Conservation (phyloP, 768 basidiomycete species). For the Neoboletus magnificus region DNA sequence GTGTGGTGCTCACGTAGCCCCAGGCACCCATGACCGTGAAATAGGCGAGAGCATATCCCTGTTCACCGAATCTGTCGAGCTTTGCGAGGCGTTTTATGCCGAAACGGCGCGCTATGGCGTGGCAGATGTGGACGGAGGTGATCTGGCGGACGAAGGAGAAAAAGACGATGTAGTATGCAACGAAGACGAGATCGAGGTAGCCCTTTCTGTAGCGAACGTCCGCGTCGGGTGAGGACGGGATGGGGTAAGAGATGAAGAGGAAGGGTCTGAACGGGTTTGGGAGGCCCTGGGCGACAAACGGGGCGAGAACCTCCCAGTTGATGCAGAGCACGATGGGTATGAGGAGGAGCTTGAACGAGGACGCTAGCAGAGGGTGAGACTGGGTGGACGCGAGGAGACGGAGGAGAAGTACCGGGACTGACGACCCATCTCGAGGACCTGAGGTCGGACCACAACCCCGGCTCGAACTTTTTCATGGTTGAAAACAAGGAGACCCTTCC, state of each 20-base stretch:
- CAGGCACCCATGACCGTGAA: constrained; percentile 65
- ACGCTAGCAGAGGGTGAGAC: constrained; percentile 36
- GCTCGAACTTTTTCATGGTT: no score
- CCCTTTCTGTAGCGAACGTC: constrained; percentile 70
- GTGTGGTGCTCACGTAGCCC: constrained; percentile 62
- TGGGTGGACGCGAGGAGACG: background rate
- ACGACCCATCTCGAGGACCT: constrained; percentile 65
- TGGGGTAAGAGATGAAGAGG: constrained; percentile 67
- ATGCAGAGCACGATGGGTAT: constrained; percentile 57
- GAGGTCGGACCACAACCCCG: constrained; percentile 55
- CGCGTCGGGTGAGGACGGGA: constrained; percentile 48
- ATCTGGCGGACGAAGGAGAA: constrained; percentile 86
- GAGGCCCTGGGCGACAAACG: constrained; percentile 44
- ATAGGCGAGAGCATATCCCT: constrained; percentile 84
- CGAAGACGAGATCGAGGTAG: constrained; percentile 72
- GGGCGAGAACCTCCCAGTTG: constrained; percentile 59
- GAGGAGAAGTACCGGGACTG: constrained; percentile 50
- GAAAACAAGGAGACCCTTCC: no score
- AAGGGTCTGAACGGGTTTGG: constrained; percentile 73
- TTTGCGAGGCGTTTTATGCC: constrained; percentile 68
- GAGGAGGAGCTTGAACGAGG: constrained; percentile 65
- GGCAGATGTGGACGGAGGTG: constrained; percentile 60
- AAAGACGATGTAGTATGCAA: constrained; percentile 80
- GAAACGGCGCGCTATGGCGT: constrained; percentile 64
- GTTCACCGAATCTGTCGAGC: constrained; percentile 85